Conservation (phyloP, 805 yeast genomes). For the Spathaspora hagerdaliae region DNA sequence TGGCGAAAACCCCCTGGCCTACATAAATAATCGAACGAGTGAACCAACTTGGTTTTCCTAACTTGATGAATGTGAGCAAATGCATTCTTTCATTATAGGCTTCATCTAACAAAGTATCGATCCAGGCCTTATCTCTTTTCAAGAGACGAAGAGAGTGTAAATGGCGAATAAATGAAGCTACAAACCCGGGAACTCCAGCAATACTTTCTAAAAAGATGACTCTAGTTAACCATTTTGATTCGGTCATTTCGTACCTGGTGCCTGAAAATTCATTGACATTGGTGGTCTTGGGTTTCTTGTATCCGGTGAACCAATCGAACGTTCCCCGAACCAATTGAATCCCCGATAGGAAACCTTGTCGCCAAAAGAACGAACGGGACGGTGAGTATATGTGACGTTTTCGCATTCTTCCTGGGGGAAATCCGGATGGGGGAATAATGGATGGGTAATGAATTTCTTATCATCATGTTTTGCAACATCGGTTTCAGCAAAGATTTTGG, state of each 20-base stretch:
- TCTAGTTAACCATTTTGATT: constrained; percentile 59
- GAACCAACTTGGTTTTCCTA: constrained; percentile 59
- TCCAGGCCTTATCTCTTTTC: constrained; percentile 68
- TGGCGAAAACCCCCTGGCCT: constrained; percentile 72
- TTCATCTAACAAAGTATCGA: constrained; percentile 68
- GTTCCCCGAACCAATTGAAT: constrained; percentile 41
- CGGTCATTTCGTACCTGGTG: constrained; percentile 52
- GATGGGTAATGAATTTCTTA: constrained; percentile 34
- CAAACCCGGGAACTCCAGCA: constrained; percentile 82
- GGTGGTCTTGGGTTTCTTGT: constrained; percentile 49
- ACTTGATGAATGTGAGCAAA: constrained; percentile 59
- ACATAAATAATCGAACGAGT: constrained; percentile 50
- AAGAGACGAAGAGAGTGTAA: constrained; percentile 59
- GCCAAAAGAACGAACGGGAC: constrained; percentile 42
- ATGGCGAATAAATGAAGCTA: constrained; percentile 69
- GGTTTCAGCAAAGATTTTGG: constrained; percentile 18
- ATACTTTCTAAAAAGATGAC: constrained; percentile 63
- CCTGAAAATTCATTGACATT: constrained; percentile 26
- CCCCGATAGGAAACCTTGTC: constrained; percentile 52
- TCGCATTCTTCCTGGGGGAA: constrained; percentile 29
- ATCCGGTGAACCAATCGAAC: constrained; percentile 66
- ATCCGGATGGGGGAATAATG: constrained; percentile 34
- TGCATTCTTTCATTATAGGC: constrained; percentile 81
- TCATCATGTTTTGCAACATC: constrained; percentile 27
- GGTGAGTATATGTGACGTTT: constrained; percentile 46